phyloP scores from a whole-genome alignment of 345 rosid genomes.

The Barbarea vulgaris region DNA sequence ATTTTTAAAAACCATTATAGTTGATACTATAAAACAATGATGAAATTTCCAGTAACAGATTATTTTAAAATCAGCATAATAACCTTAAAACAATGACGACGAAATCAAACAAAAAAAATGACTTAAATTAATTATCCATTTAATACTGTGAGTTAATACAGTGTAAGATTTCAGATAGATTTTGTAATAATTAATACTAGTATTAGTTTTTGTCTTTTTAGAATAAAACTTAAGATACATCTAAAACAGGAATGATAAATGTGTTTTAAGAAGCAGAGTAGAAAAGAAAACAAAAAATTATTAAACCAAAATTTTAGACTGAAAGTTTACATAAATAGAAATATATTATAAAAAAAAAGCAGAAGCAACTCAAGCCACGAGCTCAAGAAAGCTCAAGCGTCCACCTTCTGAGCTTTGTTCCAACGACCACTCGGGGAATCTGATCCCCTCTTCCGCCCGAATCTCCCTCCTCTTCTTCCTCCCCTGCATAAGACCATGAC shows the following conservation, averaged over 20 bases:
- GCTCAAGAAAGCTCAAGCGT: conserved; percentile 25
- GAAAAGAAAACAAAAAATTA: not conserved
- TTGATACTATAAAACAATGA: too few relatives aligned
- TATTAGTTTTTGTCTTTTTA: not conserved
- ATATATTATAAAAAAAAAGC: conserved; percentile 18
- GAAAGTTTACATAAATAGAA: conserved; percentile 8
- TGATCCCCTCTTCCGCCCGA: conserved; percentile 54
- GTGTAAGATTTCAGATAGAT: not conserved
- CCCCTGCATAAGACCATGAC: conserved; percentile 54
- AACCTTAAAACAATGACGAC: not conserved
- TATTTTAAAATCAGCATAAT: not conserved
- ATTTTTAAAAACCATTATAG: too few relatives aligned
- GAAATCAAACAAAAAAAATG: conserved; percentile 26
- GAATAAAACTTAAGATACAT: too few relatives aligned
- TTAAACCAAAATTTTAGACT: conserved; percentile 19
- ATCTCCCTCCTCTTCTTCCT: conserved; percentile 79
- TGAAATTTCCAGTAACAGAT: not conserved
- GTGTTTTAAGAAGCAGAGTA: not conserved
- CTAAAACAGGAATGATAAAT: not conserved
- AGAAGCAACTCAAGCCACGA: conserved; percentile 20
- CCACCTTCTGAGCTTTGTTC: conserved; percentile 64
- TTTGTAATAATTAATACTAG: not conserved
- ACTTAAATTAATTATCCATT: not conserved
- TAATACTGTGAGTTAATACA: not conserved
- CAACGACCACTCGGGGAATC: conserved; percentile 56